Conservation (phyloP, 352 stramenopile species). For the Phytophthora nicotianae region DNA sequence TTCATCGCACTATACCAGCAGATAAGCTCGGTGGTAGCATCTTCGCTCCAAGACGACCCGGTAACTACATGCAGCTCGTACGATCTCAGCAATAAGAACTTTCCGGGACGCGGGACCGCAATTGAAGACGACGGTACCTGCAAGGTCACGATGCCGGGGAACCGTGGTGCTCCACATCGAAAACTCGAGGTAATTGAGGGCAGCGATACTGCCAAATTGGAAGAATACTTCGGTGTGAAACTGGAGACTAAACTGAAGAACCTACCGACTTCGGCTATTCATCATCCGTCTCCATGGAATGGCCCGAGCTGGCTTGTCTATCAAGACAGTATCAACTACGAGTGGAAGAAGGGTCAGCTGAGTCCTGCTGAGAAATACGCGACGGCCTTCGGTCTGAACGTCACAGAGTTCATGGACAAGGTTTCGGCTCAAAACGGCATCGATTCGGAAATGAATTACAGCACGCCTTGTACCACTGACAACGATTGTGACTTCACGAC, state of each 20-base stretch:
- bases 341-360: conserved; percentile 27
- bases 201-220: conserved; percentile 15
- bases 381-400: conserved; percentile 36
- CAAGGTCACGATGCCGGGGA: neutral
- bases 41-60: too few species aligned
- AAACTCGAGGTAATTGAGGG: conserved; percentile 1
- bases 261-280: conserved; percentile 6
- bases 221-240: conserved; percentile 10
- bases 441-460: conserved; percentile 8
- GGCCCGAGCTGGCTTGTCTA: conserved; percentile 49
- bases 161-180: conserved; percentile 3
- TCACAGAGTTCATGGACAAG: conserved; percentile 35
- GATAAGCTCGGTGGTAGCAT: too few species aligned
- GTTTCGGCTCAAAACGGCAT: conserved; percentile 38
- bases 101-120: too few species aligned
- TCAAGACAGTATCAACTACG: conserved; percentile 59
- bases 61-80: too few species aligned
- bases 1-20: neutral
- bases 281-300: conserved; percentile 10
- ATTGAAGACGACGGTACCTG: neutral
- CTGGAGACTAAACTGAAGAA: conserved; percentile 29
- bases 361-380: conserved; percentile 43
- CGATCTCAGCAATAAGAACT: too few species aligned
- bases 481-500: conserved; percentile 19
- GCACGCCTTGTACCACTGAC: conserved; percentile 17